Evolutionary conservation across 768 basidiomycete species (phyloP), one percentile per base, ranked within the genome.

Genomic region (Pleurotus cornucopiae): DNA sequence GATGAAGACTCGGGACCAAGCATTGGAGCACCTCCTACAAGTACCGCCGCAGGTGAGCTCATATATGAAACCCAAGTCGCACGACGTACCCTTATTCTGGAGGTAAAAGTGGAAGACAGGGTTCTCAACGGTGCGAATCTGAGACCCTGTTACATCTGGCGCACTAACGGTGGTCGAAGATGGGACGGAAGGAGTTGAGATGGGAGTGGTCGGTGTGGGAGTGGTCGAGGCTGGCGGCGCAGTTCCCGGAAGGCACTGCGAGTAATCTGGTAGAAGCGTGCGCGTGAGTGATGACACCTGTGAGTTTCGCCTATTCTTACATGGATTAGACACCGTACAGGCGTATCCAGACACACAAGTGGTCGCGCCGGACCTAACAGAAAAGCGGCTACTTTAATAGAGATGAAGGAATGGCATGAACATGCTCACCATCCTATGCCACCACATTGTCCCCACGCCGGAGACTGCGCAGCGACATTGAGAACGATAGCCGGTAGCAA

Each of bases 61-160:
- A 46, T 37, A 54, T 16, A 18, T 18, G 16, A 12, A 16, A 57
- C 25, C 16, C 38, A 46, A 21, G 30, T 1, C 11, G 9, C 30
- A 34, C 14, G 51, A 60, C 73, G 48, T 53, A 80, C 80, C 75
- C 39, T 66, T 63, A 58, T 72, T 73, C 60, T 83, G 82, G 18
- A 84, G 71, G 65, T 84, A 84, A 62, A 81, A 78, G 62, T 84
- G 81, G 58, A 69, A 83, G 5, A 80, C 79, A 3, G 82, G 81
- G 46, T 73, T 74, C 60, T 77, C 72, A 34, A 76, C 81, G 1
- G 76, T 67, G 49, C 82, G 76, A 51, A 84, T 82, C 59, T 82
- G 81, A 25, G 78, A 76, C 4, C 72, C 75, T 37, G 74, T 74
- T 1, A 73, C 66, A 0, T 69, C 60, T 30, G 77, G 65, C 38